Conservation (phyloP, 495 filamentous ascomycete genomes). For the Astrothelium macrocarpum region DNA sequence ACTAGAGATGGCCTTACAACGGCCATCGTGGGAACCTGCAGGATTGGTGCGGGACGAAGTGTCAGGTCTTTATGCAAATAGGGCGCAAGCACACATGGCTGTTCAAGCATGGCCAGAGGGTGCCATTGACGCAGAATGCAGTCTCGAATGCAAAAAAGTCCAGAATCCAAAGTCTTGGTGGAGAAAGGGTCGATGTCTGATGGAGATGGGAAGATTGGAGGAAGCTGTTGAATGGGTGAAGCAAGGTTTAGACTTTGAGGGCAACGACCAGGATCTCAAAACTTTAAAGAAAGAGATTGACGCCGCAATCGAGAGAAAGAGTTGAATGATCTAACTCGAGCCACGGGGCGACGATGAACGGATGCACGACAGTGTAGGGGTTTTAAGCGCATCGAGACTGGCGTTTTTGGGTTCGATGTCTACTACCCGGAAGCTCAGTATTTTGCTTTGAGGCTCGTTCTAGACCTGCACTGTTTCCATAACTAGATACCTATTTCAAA, state of each 20-base stretch:
- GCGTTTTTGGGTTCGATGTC: not conserved
- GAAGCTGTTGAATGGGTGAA: constrained; percentile 70
- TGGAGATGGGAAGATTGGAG: constrained; percentile 81
- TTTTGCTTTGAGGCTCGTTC: not conserved
- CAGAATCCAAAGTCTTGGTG: constrained; percentile 95
- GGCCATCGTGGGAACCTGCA: constrained; percentile 80
- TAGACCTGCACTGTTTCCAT: not conserved
- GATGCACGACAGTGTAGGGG: not conserved
- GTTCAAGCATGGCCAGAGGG: constrained; percentile 71
- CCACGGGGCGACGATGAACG: not conserved
- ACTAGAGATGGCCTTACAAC: constrained; percentile 72
- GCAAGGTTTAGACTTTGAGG: constrained; percentile 74
- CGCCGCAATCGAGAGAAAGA: constrained; percentile 30
- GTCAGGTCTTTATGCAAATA: constrained; percentile 66
- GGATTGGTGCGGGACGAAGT: constrained; percentile 76
- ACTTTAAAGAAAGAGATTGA: constrained; percentile 63
- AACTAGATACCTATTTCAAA: not conserved
- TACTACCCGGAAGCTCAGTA: not conserved
- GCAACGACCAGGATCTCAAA: constrained; percentile 59
- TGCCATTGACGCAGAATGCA: constrained; percentile 70
- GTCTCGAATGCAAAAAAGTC: constrained; percentile 76
- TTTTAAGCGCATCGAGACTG: not conserved
- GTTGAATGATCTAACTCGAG: not conserved
- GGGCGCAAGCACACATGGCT: constrained; percentile 83
- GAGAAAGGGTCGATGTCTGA: constrained; percentile 66